A percentile compares a stretch with the other conserved stretches of the same genome.
Evolutionary conservation across 331 rosid genomes (phyloP).

Genomic region (Saraca asoca): DNA sequence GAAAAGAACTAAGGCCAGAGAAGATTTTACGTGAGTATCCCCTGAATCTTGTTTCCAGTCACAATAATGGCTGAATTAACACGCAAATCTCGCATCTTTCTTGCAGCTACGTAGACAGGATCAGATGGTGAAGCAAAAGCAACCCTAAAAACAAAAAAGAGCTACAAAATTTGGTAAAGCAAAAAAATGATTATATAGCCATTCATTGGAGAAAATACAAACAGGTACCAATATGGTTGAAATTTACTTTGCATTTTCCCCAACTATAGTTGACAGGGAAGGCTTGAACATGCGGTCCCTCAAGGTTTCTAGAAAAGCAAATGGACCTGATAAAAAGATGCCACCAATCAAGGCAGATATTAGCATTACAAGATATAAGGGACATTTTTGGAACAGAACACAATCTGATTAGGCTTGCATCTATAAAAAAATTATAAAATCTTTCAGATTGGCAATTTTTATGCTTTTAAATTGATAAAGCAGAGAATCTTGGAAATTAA

Average conservation of each 20-base stretch:
- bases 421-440: background rate
- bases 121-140: conserved; percentile 77
- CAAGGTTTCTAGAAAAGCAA: conserved; percentile 84
- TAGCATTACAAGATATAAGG: conserved; percentile 26
- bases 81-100: conserved; percentile 75
- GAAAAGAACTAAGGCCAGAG: conserved; percentile 27
- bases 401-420: background rate
- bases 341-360: conserved; percentile 30
- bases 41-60: conserved; percentile 78
- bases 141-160: conserved; percentile 71
- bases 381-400: conserved; percentile 10
- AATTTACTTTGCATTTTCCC: conserved; percentile 75
- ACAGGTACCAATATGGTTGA: conserved; percentile 26
- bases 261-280: conserved; percentile 71
- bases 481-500: conserved; percentile 9
- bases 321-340: conserved; percentile 62
- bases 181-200: conserved; percentile 5
- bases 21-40: conserved; percentile 82
- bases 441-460: background rate
- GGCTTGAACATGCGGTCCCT: conserved; percentile 98
- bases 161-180: conserved; percentile 51
- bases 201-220: conserved; percentile 28
- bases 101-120: conserved; percentile 79
- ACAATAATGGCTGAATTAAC: conserved; percentile 71
- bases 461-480: conserved; percentile 15